A percentile compares a stretch with the other conserved stretches of the same genome.
phyloP scores from a whole-genome alignment of 2,329 filamentous ascomycete genomes.

The Aspergillus sp. region DNA sequence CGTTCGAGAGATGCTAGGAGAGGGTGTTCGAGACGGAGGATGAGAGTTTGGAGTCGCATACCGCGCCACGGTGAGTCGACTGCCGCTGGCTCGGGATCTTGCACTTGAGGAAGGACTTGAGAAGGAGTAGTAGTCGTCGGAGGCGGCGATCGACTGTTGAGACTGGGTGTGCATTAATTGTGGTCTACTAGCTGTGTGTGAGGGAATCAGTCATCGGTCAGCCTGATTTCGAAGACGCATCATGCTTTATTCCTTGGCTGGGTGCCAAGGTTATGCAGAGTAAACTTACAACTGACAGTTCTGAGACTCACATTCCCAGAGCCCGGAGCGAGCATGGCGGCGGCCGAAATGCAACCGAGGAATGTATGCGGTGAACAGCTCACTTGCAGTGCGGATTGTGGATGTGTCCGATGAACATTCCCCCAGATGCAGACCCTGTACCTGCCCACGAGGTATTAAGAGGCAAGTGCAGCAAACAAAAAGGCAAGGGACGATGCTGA shows the following conservation, averaged over 20 bases:
- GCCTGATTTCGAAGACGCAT: not conserved
- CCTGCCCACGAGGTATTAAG: constrained; percentile 9
- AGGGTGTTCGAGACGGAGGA: constrained; percentile 32
- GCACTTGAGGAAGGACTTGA: constrained; percentile 45
- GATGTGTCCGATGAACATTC: constrained; percentile 19
- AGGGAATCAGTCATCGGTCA: constrained; percentile 3
- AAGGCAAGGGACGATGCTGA: constrained; percentile 13
- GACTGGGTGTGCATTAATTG: constrained; percentile 47
- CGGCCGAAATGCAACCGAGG: constrained; percentile 21
- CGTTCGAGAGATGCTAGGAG: constrained; percentile 30
- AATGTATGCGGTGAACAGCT: constrained; percentile 21
- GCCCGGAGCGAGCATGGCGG: constrained; percentile 29
- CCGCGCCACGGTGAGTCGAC: constrained; percentile 41
- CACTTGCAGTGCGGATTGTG: constrained; percentile 18
- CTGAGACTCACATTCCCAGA: constrained; percentile 33
- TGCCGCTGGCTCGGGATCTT: constrained; percentile 32
- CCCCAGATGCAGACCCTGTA: constrained; percentile 13
- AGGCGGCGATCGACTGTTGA: constrained; percentile 50
- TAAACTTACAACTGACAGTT: constrained; percentile 42
- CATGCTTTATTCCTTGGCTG: not conserved
- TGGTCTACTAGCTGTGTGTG: constrained; percentile 43
- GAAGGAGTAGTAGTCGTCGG: constrained; percentile 53
- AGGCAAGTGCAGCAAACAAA: not conserved
- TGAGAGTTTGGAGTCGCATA: constrained; percentile 50
- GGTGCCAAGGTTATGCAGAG: not conserved